These are phyloP conservation scores for Salvia splendens DNA, from an alignment of 257 asterid genomes.

Conservation along the genomic window DNA sequence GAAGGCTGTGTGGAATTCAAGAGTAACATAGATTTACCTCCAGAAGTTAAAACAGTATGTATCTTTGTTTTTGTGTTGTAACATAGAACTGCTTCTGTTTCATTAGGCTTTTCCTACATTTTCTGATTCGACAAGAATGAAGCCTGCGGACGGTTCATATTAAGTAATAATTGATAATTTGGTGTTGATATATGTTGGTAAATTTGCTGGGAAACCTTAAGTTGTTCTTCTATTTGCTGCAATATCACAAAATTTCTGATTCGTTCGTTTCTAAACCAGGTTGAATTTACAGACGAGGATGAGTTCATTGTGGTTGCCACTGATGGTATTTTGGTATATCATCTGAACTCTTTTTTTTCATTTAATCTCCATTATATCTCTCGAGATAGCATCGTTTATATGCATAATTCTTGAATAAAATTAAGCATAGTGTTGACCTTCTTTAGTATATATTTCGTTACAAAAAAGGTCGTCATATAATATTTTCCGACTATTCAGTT, in stretches of 20 bases:
- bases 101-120: neutral
- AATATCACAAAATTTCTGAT: conserved; percentile 11
- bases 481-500: neutral
- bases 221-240: neutral
- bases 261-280: conserved; percentile 48
- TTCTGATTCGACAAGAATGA: conserved; percentile 27
- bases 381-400: neutral
- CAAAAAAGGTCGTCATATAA: neutral
- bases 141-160: neutral
- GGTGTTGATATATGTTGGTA: neutral
- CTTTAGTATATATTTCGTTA: too few species aligned
- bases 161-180: neutral
- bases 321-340: conserved; percentile 95
- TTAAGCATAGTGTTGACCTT: too few species aligned
- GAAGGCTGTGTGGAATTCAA: conserved; percentile 99
- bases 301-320: conserved; percentile 92
- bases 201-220: neutral
- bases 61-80: conserved; percentile 17
- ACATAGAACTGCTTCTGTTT: neutral
- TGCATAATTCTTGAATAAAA: too few species aligned
- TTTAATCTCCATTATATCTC: neutral
- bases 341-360: conserved; percentile 9
- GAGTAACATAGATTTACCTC: conserved; percentile 87
- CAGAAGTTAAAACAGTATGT: conserved; percentile 76
- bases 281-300: conserved; percentile 84